Evolutionary conservation across 495 filamentous ascomycete genomes (phyloP), one percentile per base, ranked within the genome.

Genomic region (Neurospora sp.): DNA sequence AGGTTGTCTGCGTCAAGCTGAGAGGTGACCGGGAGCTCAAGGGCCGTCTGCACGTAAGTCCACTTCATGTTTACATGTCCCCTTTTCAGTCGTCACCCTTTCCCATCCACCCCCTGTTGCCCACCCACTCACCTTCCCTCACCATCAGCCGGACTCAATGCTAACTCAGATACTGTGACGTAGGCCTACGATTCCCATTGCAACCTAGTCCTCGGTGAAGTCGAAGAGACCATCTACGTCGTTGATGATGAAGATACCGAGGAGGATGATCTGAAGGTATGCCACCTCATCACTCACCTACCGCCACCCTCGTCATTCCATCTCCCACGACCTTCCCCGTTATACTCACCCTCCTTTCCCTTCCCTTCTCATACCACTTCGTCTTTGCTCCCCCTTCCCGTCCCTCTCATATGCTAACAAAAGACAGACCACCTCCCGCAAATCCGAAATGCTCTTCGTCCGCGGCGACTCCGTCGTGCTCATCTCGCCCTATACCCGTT

Each of bases 361-460:
- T n/a, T n/a, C n/a, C n/a, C n/a, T n/a, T n/a, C n/a, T n/a, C n/a
- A n/a, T n/a, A n/a, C n/a, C n/a, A n/a, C n/a, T n/a, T n/a, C n/a
- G n/a, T n/a, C n/a, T n/a, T n/a, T n/a, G n/a, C n/a, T n/a, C 12
- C n/a, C 18, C 16, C 2, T 4, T 42, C 9, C 38, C 18, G 4
- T 18, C 44, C 44, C 39, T 6, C 5, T 31, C 39, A 12, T 39
- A 3, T 8, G 12, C 42, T 14, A 9, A 66, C 54, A 16, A 0
- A 4, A 1, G 0, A n/a, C 75, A 97, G 95, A 97, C 93, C 12
- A 90, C 94, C 72, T 96, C 94, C 82, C 97, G 96, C 83, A 95
- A 97, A 79, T 95, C 93, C 54, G 96, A 98, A 80, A 99, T 98
- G 96, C 84, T 99, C n/a, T 99, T 99, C 79, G 96, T 99, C 37